These are phyloP conservation scores for Phyllosticta ampelicida DNA, from an alignment of 2,329 filamentous ascomycete genomes.

Conservation along the genomic window DNA sequence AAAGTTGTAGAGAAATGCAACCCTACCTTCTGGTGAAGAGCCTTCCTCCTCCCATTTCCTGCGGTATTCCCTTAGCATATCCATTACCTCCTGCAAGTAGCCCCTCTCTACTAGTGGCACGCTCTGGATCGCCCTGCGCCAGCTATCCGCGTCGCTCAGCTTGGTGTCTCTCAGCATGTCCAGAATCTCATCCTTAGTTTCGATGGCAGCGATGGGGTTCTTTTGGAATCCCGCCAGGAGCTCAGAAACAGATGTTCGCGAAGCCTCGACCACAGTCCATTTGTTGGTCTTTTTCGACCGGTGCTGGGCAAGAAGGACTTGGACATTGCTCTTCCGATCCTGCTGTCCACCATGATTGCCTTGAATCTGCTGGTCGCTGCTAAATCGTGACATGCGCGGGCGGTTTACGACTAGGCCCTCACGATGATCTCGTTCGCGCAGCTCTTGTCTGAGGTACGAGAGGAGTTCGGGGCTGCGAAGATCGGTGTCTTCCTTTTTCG, in stretches of 20 bases:
- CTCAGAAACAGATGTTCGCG: slow-evolving; percentile 45
- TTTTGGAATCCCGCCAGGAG: slow-evolving; percentile 63
- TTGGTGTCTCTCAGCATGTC: slow-evolving; percentile 63
- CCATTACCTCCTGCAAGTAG: slow-evolving; percentile 74
- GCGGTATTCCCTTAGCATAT: slow-evolving; percentile 57
- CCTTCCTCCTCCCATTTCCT: slow-evolving; percentile 41
- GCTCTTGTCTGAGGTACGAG: slow-evolving; percentile 69
- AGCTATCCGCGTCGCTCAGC: slow-evolving; percentile 71
- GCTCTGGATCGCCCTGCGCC: slow-evolving; percentile 69
- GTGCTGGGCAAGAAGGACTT: slow-evolving; percentile 72
- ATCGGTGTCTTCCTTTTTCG: slow-evolving; percentile 66
- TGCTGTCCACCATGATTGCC: slow-evolving; percentile 8
- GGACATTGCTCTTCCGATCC: slow-evolving; percentile 49
- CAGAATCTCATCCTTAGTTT: slow-evolving; percentile 75
- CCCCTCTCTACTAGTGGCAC: slow-evolving; percentile 67
- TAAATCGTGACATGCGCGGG: slow-evolving; percentile 20
- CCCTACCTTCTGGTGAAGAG: slow-evolving; percentile 38
- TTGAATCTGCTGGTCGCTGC: slow-evolving; percentile 16
- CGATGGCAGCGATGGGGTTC: slow-evolving; percentile 68
- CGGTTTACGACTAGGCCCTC: slow-evolving; percentile 39
- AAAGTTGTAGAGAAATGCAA: slow-evolving; percentile 89
- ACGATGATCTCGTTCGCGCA: slow-evolving; percentile 64
- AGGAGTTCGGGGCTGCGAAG: slow-evolving; percentile 62
- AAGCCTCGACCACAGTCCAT: slow-evolving; percentile 72
- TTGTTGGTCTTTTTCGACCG: slow-evolving; percentile 88